phyloP scores from a whole-genome alignment of 2,329 filamentous ascomycete species.

The Blastomyces parvus region DNA sequence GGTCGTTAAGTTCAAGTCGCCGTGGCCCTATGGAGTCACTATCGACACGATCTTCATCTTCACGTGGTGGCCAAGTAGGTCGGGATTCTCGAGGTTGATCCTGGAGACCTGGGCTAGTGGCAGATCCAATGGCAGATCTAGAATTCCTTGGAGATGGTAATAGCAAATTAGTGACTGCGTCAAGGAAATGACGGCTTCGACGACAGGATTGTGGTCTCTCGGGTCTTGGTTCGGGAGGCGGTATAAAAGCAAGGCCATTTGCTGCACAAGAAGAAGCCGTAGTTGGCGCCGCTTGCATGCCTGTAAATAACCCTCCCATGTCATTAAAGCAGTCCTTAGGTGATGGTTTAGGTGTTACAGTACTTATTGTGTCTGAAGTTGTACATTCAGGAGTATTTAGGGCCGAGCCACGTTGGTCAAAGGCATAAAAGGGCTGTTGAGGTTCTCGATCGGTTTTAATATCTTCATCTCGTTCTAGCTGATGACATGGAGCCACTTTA shows the following conservation, averaged over 20 bases:
- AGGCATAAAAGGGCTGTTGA: constrained; percentile 27
- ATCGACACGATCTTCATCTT: neutral
- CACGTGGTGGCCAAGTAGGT: neutral
- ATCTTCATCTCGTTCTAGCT: constrained; percentile 22
- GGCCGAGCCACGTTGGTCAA: constrained; percentile 23
- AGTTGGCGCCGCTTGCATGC: constrained; percentile 10
- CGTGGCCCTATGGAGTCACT: neutral
- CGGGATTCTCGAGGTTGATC: neutral
- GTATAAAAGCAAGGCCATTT: neutral
- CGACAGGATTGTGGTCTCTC: constrained; percentile 18
- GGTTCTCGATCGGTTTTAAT: constrained; percentile 24
- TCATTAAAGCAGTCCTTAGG: constrained; percentile 72
- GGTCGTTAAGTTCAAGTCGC: neutral
- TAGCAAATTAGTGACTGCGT: constrained; percentile 29
- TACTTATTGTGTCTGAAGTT: constrained; percentile 14
- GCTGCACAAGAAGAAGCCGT: constrained; percentile 8
- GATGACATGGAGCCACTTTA: constrained; percentile 22
- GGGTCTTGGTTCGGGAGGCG: constrained; percentile 6
- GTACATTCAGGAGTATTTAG: constrained; percentile 21
- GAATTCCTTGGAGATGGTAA: constrained; percentile 12
- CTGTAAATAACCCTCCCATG: constrained; percentile 62
- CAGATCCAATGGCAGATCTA: constrained; percentile 4
- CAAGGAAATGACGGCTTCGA: constrained; percentile 21
- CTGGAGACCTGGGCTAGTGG: neutral
- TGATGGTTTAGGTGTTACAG: constrained; percentile 29